phyloP scores from a whole-genome alignment of 2,329 filamentous ascomycete species.

The Gaeumannomyces tritici region DNA sequence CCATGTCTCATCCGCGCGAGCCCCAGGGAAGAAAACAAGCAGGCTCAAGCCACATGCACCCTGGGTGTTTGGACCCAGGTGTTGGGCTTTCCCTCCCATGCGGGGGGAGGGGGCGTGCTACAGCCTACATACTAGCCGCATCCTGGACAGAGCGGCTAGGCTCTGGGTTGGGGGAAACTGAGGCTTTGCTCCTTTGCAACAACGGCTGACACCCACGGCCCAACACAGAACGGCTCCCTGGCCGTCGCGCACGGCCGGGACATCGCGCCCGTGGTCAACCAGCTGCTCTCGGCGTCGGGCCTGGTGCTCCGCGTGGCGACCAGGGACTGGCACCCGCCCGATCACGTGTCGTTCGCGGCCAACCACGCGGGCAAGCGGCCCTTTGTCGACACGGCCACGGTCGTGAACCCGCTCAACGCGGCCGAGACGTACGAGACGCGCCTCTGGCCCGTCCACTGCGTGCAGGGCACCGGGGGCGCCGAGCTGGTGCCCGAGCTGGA shows the following conservation, averaged over 20 bases:
- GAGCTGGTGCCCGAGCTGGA: conserved; percentile 66
- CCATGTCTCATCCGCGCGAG: neutral
- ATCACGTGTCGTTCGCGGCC: conserved; percentile 81
- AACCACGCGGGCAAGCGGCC: conserved; percentile 64
- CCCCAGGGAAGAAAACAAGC: too few species aligned
- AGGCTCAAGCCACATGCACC: neutral
- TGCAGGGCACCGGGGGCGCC: conserved; percentile 64
- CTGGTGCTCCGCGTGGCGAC: conserved; percentile 73
- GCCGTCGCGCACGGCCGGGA: conserved; percentile 66
- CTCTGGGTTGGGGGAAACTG: neutral
- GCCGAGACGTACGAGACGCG: conserved; percentile 54
- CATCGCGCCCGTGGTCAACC: conserved; percentile 64
- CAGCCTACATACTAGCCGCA: neutral
- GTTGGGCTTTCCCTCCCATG: too few species aligned
- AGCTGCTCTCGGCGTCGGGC: conserved; percentile 58
- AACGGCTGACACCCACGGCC: neutral
- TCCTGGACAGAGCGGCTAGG: neutral
- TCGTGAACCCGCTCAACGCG: conserved; percentile 57
- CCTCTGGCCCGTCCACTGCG: conserved; percentile 88
- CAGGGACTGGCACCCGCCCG: conserved; percentile 79
- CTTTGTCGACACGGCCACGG: conserved; percentile 54
- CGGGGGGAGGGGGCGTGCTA: too few species aligned
- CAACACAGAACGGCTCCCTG: conserved; percentile 64
- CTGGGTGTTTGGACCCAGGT: too few species aligned
- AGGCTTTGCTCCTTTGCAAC: neutral